Percentiles rank a stretch among this genome's conserved stretches.
Conservation (phyloP, 2,329 filamentous ascomycete genomes). For the Colletotrichum sp. region DNA sequence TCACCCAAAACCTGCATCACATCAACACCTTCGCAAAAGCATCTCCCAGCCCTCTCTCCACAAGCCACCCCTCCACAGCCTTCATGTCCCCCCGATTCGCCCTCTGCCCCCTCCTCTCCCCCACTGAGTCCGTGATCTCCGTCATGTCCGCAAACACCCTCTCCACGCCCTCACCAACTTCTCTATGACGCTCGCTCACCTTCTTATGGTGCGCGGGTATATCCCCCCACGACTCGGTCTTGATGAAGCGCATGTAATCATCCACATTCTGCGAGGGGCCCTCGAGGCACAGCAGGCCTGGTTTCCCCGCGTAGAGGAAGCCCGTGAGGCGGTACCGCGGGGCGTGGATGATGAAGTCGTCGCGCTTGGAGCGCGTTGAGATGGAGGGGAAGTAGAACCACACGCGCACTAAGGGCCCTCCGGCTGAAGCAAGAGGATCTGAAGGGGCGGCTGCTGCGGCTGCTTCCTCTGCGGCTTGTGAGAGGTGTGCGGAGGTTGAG, state of each 20-base stretch:
- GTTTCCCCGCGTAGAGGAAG: slow-evolving; percentile 66
- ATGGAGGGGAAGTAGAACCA: slow-evolving; percentile 71
- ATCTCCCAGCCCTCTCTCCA: slow-evolving; percentile 46
- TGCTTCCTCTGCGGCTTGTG: slow-evolving; percentile 25
- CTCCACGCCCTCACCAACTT: slow-evolving; percentile 24
- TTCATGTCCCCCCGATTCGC: slow-evolving; percentile 59
- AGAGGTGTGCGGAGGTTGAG: slow-evolving; percentile 33
- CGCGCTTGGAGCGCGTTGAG: slow-evolving; percentile 62
- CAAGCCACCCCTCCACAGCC: slow-evolving; percentile 55
- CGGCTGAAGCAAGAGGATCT: background rate
- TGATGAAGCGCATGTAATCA: slow-evolving; percentile 67
- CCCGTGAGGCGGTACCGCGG: slow-evolving; percentile 59
- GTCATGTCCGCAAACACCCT: slow-evolving; percentile 61
- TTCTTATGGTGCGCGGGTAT: slow-evolving; percentile 68
- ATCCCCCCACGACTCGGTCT: slow-evolving; percentile 67
- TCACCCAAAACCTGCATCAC: slow-evolving; percentile 25
- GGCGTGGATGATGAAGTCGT: slow-evolving; percentile 60
- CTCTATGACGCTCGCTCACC: slow-evolving; percentile 60
- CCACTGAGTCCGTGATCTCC: slow-evolving; percentile 58
- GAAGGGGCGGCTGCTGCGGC: background rate
- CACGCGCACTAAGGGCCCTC: slow-evolving; percentile 48
- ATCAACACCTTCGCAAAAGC: slow-evolving; percentile 48
- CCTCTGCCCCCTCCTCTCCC: slow-evolving; percentile 51
- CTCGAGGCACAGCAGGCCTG: slow-evolving; percentile 58
- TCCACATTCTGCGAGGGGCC: slow-evolving; percentile 53